phyloP scores from a whole-genome alignment of 2,329 filamentous ascomycete species.

The Bisporella sp. region DNA sequence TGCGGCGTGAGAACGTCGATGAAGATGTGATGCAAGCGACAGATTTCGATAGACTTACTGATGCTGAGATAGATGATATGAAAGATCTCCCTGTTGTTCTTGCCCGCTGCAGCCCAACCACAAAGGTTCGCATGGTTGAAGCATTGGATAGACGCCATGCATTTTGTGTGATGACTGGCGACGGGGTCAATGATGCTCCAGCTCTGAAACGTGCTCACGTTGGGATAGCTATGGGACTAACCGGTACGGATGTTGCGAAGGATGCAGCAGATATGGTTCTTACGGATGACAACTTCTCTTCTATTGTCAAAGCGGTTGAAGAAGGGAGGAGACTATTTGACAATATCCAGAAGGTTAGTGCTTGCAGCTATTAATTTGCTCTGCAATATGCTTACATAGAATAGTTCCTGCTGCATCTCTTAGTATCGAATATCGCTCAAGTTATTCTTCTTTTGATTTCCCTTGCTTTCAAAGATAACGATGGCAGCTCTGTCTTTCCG shows the following conservation, averaged over 20 bases:
- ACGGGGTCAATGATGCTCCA: slow-evolving; percentile 69
- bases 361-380: not conserved
- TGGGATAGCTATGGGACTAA: slow-evolving; percentile 61
- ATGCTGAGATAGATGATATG: slow-evolving; percentile 56
- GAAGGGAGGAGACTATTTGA: slow-evolving; percentile 64
- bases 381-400: slow-evolving; percentile 26
- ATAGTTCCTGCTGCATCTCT: slow-evolving; percentile 55
- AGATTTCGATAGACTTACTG: slow-evolving; percentile 54
- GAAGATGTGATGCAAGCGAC: slow-evolving; percentile 50
- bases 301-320: slow-evolving; percentile 63
- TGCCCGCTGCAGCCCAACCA: slow-evolving; percentile 61
- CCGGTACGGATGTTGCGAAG: slow-evolving; percentile 67
- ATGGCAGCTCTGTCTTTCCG: slow-evolving; percentile 57
- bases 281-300: slow-evolving; percentile 77
- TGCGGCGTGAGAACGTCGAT: slow-evolving; percentile 30
- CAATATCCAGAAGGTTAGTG: slow-evolving; percentile 57
- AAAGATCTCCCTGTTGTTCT: slow-evolving; percentile 58
- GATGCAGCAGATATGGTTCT: slow-evolving; percentile 84
- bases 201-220: slow-evolving; percentile 67
- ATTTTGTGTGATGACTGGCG: slow-evolving; percentile 66
- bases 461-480: slow-evolving; percentile 58
- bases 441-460: slow-evolving; percentile 63
- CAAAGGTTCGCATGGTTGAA: slow-evolving; percentile 70
- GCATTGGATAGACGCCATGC: slow-evolving; percentile 61
- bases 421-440: slow-evolving; percentile 65